These are phyloP conservation scores for Penicillium subrubescens DNA, from an alignment of 495 filamentous ascomycete genomes.

Conservation along the genomic window DNA sequence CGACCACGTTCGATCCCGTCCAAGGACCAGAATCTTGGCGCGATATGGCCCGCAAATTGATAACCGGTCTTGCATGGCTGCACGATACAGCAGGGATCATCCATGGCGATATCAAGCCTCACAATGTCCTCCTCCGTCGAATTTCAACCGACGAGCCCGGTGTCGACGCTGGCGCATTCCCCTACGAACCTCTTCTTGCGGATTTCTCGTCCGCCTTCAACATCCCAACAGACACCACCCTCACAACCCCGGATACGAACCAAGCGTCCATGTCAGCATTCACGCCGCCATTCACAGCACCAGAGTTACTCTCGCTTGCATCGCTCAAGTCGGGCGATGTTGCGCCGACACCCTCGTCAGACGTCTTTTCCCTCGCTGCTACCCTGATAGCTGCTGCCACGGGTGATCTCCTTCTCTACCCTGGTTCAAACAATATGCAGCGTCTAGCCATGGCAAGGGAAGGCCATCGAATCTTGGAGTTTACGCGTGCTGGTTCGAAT, in stretches of 20 bases:
- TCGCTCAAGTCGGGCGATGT: conserved; percentile 30
- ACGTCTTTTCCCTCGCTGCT: conserved; percentile 55
- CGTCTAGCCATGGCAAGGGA: conserved; percentile 51
- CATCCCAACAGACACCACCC: conserved; percentile 19
- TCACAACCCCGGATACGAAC: conserved; percentile 14
- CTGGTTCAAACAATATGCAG: conserved; percentile 45
- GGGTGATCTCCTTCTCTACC: conserved; percentile 55
- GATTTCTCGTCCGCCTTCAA: conserved; percentile 63
- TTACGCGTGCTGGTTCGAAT: conserved; percentile 41
- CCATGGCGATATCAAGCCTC: conserved; percentile 48
- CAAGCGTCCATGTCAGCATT: conserved; percentile 46
- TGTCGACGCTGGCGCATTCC: conserved; percentile 24
- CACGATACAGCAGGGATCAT: conserved; percentile 46
- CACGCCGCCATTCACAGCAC: conserved; percentile 61
- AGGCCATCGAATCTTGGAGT: conserved; percentile 50
- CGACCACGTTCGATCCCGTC: conserved; percentile 57
- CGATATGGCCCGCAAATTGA: conserved; percentile 49
- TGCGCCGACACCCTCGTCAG: conserved; percentile 24
- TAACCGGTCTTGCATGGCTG: conserved; percentile 55
- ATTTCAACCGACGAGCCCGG: conserved; percentile 11
- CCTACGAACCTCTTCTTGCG: conserved; percentile 50
- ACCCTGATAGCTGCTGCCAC: conserved; percentile 58
- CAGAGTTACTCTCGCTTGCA: conserved; percentile 50
- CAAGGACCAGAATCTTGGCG: conserved; percentile 44
- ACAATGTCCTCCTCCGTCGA: conserved; percentile 44